A percentile compares a stretch with the other conserved stretches of the same genome.
Evolutionary conservation across 495 filamentous ascomycete species (phyloP).

Genomic region (Trichoderma parareesei): DNA sequence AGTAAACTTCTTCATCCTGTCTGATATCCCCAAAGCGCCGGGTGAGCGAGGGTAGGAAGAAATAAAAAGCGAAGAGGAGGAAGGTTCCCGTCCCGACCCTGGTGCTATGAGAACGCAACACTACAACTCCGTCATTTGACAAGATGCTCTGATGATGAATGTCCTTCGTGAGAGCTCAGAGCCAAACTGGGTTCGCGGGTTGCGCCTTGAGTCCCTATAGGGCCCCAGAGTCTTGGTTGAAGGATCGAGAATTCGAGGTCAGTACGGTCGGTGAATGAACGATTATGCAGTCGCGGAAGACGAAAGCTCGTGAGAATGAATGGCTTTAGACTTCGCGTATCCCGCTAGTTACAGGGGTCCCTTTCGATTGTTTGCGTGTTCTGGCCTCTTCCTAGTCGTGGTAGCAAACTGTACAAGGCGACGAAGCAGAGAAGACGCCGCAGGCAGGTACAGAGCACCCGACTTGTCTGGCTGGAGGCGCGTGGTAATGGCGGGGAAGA

Average conservation of each 20-base stretch:
- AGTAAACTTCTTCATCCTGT: neutral
- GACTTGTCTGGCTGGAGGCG: neutral
- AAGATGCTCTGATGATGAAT: neutral
- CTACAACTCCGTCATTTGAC: conserved; percentile 5
- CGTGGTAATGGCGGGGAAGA: conserved; percentile 4
- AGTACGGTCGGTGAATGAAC: neutral
- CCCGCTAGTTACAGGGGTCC: neutral
- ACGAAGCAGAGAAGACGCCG: neutral
- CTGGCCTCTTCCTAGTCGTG: neutral
- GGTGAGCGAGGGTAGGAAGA: too few relatives aligned
- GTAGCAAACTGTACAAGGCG: neutral
- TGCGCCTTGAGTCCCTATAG: neutral
- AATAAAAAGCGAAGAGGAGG: neutral
- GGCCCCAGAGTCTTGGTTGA: neutral
- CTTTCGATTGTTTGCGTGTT: neutral
- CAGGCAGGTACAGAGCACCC: neutral
- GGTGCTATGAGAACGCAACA: neutral
- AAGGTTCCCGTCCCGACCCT: neutral
- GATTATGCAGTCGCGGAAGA: neutral
- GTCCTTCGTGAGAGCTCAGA: neutral
- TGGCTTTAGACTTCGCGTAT: neutral
- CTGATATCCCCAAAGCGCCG: neutral
- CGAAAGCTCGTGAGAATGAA: neutral
- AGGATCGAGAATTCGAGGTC: neutral
- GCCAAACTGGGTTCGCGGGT: neutral